Conservation (phyloP, 176 grass and related monocot genomes). For the Urochloa ruziziensis region DNA sequence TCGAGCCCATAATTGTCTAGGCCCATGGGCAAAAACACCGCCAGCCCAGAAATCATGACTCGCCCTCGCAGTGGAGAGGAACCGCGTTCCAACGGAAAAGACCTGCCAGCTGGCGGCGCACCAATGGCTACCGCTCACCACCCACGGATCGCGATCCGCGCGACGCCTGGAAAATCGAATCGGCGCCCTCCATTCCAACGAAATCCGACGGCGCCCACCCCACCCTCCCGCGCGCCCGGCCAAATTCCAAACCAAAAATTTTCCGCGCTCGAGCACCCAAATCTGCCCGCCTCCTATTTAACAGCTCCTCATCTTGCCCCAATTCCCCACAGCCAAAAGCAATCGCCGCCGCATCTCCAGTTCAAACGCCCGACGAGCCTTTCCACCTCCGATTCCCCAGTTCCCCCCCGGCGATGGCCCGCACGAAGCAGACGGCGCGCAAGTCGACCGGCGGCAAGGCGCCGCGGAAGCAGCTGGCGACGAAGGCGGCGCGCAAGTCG, state of each 20-base stretch:
- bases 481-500: constrained; percentile 83
- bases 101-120: neutral
- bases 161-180: neutral
- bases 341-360: neutral
- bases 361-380: neutral
- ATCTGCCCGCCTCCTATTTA: neutral
- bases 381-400: neutral
- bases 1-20: too few species aligned
- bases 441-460: constrained; percentile 88
- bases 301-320: neutral
- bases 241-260: neutral
- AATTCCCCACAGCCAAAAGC: neutral
- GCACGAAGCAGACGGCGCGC: constrained; percentile 86
- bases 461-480: constrained; percentile 77
- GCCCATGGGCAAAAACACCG: too few species aligned
- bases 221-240: neutral
- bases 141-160: constrained; percentile 22
- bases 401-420: constrained; percentile 43
- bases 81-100: neutral
- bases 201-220: neutral
- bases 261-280: neutral
- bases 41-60: too few species aligned
- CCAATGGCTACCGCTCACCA: neutral
- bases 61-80: too few species aligned
- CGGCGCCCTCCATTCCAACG: neutral